Evolutionary conservation across 352 stramenopile species (phyloP).

Genomic region (Phytophthora idaei): DNA sequence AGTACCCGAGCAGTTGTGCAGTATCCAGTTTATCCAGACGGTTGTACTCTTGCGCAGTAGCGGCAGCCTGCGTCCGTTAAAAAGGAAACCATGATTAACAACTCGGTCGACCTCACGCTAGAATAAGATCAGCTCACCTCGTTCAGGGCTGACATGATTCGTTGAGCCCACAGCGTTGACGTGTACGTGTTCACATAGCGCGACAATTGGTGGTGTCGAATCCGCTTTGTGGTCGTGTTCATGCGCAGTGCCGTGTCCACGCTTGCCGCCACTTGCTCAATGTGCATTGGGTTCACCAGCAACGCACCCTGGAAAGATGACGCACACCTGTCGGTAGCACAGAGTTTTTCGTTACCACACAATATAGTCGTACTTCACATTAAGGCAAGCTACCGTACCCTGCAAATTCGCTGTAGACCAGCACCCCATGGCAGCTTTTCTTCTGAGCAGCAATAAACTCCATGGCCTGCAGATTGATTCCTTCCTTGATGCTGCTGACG

Average conservation of each 20-base stretch:
- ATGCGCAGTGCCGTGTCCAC: conserved; percentile 87
- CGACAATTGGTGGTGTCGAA: conserved; percentile 85
- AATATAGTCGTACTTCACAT: not conserved
- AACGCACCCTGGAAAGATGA: conserved; percentile 89
- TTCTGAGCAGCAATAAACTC: conserved; percentile 91
- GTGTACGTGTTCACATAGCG: conserved; percentile 92
- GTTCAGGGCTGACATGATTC: conserved; percentile 85
- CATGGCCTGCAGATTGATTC: conserved; percentile 92
- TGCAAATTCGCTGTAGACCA: conserved; percentile 92
- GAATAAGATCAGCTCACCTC: conserved; percentile 36
- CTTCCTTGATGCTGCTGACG: conserved; percentile 90
- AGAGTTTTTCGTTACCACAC: not conserved
- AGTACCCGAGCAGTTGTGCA: conserved; percentile 81
- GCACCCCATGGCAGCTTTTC: conserved; percentile 82
- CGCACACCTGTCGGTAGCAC: conserved; percentile 57
- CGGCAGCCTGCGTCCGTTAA: conserved; percentile 42
- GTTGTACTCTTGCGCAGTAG: conserved; percentile 85
- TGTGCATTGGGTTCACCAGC: conserved; percentile 90
- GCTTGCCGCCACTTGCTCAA: conserved; percentile 86
- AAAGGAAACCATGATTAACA: not conserved
- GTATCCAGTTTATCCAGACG: conserved; percentile 87
- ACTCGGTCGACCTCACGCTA: not conserved
- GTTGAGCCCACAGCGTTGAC: conserved; percentile 82
- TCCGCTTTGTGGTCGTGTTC: conserved; percentile 86
- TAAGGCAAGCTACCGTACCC: conserved; percentile 37